Evolutionary conservation across 495 filamentous ascomycete species (phyloP), one percentile per base, ranked within the genome.

Genomic region (Aspergillus sclerotioniger): DNA sequence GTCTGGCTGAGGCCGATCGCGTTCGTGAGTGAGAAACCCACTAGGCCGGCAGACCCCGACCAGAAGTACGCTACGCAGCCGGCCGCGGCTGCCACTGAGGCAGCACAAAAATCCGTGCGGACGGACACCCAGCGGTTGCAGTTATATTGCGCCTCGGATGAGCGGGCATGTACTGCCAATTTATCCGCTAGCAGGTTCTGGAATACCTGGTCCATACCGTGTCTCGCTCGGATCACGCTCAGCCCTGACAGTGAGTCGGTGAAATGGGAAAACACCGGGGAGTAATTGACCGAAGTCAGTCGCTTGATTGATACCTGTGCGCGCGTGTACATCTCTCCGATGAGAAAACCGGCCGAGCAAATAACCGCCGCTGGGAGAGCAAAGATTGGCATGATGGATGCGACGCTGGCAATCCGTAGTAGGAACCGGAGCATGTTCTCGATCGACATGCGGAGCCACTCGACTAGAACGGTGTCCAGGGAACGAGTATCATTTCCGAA

Each of bases 401-500:
- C 73, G 52, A 79, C 71, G n/a, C 76, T 76, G 6, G 67, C 71
- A 32, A 80, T 69, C 12, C 75, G 71, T 31, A 80, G 71, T 32
- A 71, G 37, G 33, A 81, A 72, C 16, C 69, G 66, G 13, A 74
- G 61, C 6, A 65, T 58, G 39, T 58, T 71, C 48, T 80, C 76
- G 15, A 80, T 60, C 8, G 70, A 69, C 54, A 67, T 62, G 5
- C 71, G 68, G 3, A 81, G 62, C 68, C 75, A 71, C 8, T 71
- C 67, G 4, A 71, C 68, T 9, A 81, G 43, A 3, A 64, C 52
- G 9, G 65, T 68, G 55, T 95, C 91, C 70, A 94, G 91, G 57
- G 90, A 94, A 28, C 74, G 68, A 25, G 73, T 67, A 58, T 84
- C 81, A 12, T 78, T 74, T 1, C 71, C 75, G 70, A 96, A 95